A percentile compares a stretch with the other conserved stretches of the same genome.
Evolutionary conservation across 345 rosid genomes (phyloP).

Genomic region (Mallotus nudiflorus): DNA sequence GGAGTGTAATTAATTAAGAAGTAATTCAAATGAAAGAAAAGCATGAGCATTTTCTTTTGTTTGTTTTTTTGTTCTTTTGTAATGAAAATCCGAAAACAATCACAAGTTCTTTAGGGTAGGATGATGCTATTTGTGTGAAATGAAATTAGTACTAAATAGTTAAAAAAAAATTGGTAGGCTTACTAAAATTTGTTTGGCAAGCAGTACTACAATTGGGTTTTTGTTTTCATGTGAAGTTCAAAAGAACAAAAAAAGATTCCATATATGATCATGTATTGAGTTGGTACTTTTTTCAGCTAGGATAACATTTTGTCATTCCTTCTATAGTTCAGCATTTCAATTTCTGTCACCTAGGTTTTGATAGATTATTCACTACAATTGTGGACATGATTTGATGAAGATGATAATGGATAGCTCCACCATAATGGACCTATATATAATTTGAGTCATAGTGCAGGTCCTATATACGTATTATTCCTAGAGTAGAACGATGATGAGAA

Average conservation of each 20-base stretch:
- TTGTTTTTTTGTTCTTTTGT: neutral
- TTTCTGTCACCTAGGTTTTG: no score
- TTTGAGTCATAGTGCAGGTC: no score
- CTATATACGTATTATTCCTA: no score
- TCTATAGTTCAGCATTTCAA: neutral
- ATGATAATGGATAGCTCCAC: neutral
- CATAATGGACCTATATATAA: no score
- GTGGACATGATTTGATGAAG: neutral
- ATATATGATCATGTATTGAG: neutral
- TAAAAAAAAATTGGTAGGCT: neutral
- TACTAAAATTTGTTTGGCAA: neutral
- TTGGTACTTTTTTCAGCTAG: neutral
- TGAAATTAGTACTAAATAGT: neutral
- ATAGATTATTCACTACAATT: no score
- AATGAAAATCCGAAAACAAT: conserved; percentile 1
- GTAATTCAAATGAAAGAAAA: neutral
- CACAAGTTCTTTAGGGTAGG: neutral
- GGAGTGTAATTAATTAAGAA: neutral
- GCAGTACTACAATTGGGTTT: neutral
- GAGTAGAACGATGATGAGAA: no score
- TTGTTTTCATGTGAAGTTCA: conserved; percentile 8
- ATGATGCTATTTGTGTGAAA: neutral
- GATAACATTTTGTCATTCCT: neutral
- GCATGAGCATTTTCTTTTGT: neutral
- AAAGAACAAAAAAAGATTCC: conserved; percentile 8